Evolutionary conservation across 306 rosid genomes (phyloP).

Genomic region (Fragaria nilgerrensis): DNA sequence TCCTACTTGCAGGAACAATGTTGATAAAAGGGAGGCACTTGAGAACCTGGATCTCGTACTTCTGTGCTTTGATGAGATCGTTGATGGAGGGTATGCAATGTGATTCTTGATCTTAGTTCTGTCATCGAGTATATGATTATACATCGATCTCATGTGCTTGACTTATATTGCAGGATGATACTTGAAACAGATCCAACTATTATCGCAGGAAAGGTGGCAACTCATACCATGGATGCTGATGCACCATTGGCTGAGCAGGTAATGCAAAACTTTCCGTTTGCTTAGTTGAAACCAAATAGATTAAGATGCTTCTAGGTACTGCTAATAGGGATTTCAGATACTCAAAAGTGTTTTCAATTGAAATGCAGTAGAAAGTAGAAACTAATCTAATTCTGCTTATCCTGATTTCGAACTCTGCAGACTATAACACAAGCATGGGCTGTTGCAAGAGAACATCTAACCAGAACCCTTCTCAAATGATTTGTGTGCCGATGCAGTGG

Average conservation of each 20-base stretch:
- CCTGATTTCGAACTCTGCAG: constrained; percentile 37
- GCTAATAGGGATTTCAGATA: not conserved
- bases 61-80: constrained; percentile 87
- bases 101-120: not conserved
- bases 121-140: too few species aligned
- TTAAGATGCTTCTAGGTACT: not conserved
- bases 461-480: constrained; percentile 78
- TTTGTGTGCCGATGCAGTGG: not conserved
- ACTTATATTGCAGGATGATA: constrained; percentile 51
- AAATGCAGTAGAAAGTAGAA: too few species aligned
- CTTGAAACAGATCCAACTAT: constrained; percentile 80
- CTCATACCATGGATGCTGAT: constrained; percentile 65
- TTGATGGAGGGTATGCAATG: constrained; percentile 78
- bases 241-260: constrained; percentile 92
- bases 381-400: constrained; percentile 11
- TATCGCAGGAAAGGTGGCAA: constrained; percentile 89
- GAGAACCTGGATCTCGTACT: constrained; percentile 97
- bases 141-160: not conserved
- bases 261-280: constrained; percentile 19
- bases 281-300: not conserved
- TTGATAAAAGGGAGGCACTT: constrained; percentile 87
- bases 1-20: constrained; percentile 54
- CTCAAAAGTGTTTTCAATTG: not conserved
- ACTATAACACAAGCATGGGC: constrained; percentile 88
- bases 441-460: constrained; percentile 71